phyloP scores from a whole-genome alignment of 257 asterid species.

The Cynanchum wilfordii region DNA sequence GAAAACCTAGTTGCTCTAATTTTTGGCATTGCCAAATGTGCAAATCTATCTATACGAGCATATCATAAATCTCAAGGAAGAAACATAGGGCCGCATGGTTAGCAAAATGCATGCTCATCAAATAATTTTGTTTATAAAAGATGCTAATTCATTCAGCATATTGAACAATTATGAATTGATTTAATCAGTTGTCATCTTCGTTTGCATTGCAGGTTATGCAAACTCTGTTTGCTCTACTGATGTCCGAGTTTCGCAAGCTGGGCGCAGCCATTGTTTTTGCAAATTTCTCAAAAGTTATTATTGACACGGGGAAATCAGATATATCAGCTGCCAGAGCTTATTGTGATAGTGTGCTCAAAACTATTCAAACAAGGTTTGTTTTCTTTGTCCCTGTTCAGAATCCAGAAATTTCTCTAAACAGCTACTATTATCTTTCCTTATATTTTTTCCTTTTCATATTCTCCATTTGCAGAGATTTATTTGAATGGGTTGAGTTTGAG shows the following conservation, averaged over 20 bases:
- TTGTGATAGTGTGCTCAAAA: slow-evolving; percentile 81
- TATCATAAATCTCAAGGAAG: neutral
- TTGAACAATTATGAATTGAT: neutral
- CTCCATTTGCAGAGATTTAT: slow-evolving; percentile 59
- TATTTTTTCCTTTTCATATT: neutral
- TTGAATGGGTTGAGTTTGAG: slow-evolving; percentile 96
- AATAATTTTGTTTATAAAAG: neutral
- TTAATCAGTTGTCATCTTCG: neutral
- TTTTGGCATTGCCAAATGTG: neutral
- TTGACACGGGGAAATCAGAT: slow-evolving; percentile 89
- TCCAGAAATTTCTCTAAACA: neutral
- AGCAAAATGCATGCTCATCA: neutral
- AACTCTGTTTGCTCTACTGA: slow-evolving; percentile 83
- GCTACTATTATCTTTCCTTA: slow-evolving; percentile 13
- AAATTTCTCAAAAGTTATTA: slow-evolving; percentile 72
- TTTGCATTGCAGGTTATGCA: slow-evolving; percentile 80
- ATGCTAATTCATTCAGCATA: neutral
- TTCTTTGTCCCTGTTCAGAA: slow-evolving; percentile 3
- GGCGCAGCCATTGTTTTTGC: slow-evolving; percentile 84
- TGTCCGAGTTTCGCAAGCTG: slow-evolving; percentile 92
- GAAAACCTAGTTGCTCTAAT: neutral
- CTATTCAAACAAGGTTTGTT: slow-evolving; percentile 71
- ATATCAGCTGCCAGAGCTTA: slow-evolving; percentile 86
- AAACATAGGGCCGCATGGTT: neutral
- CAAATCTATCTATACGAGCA: neutral